A percentile compares a stretch with the other conserved stretches of the same genome.
phyloP scores from a whole-genome alignment of 495 filamentous ascomycete species.

The Apodospora peruviana region DNA sequence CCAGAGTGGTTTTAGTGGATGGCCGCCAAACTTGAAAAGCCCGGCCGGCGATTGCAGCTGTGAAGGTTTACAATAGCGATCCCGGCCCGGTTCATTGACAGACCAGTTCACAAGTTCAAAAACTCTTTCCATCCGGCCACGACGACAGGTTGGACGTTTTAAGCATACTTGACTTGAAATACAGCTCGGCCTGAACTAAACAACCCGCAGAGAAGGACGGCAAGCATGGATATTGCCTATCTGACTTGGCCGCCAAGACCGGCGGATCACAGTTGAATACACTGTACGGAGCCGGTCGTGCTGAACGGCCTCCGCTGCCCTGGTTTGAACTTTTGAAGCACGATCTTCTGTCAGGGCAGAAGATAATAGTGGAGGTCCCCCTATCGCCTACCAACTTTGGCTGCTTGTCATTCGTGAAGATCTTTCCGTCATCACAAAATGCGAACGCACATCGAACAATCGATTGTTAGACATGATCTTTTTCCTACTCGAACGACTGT shows the following conservation, averaged over 20 bases:
- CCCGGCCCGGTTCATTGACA: too few relatives aligned
- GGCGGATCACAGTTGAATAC: slow-evolving; percentile 2
- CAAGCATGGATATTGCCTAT: neutral
- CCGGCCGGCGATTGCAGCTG: neutral
- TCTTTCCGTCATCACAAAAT: neutral
- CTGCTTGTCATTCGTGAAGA: neutral
- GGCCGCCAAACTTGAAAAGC: slow-evolving; percentile 11
- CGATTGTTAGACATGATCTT: too few relatives aligned
- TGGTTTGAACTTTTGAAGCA: neutral
- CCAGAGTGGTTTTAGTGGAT: neutral
- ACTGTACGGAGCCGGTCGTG: slow-evolving; percentile 11
- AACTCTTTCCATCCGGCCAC: too few relatives aligned
- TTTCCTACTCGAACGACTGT: too few relatives aligned
- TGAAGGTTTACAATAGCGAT: neutral
- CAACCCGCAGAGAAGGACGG: neutral
- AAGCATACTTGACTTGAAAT: neutral
- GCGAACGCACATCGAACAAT: too few relatives aligned
- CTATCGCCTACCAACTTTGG: too few relatives aligned
- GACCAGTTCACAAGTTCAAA: too few relatives aligned
- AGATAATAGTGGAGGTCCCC: too few relatives aligned
- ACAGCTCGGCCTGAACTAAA: neutral
- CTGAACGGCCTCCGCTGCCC: neutral
- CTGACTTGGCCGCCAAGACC: neutral
- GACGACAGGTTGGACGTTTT: too few relatives aligned
- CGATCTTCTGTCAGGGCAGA: neutral